A percentile compares a stretch with the other conserved stretches of the same genome.
Conservation (phyloP, 148 eudicot species). For the Selenicereus undatus region DNA sequence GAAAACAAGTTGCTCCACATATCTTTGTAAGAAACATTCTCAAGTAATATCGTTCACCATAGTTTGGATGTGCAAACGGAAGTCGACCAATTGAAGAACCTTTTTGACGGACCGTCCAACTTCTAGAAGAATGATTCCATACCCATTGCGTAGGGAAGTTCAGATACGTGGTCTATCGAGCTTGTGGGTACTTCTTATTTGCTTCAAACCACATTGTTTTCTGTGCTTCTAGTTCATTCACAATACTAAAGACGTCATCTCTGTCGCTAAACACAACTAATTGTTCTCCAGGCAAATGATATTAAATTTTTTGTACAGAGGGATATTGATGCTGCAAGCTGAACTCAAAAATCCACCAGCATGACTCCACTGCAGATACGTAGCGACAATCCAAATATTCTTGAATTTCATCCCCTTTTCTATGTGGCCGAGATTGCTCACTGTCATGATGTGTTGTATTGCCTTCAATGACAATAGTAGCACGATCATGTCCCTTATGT, state of each 20-base stretch:
- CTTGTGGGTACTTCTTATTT: neutral
- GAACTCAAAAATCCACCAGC: neutral
- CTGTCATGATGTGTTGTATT: too few species aligned
- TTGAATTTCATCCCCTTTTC: too few species aligned
- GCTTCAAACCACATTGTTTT: neutral
- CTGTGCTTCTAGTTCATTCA: neutral
- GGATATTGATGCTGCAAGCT: neutral
- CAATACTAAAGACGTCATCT: neutral
- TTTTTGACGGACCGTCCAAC: neutral
- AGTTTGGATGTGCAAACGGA: conserved; percentile 2
- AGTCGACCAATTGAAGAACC: neutral
- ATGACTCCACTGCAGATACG: neutral
- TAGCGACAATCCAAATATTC: neutral
- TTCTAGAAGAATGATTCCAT: neutral
- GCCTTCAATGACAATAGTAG: neutral
- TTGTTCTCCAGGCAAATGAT: neutral
- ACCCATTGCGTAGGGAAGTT: neutral
- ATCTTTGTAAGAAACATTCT: neutral
- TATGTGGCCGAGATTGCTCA: neutral
- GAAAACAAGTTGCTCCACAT: neutral
- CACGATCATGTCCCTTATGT: neutral
- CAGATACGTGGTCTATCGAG: neutral
- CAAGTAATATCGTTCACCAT: neutral
- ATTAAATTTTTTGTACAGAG: neutral
- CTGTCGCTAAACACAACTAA: neutral